Base-by-base conservation (phyloP, 1,284 basidiomycete genomes). In the Cystobasidiaceae sp. region DNA sequence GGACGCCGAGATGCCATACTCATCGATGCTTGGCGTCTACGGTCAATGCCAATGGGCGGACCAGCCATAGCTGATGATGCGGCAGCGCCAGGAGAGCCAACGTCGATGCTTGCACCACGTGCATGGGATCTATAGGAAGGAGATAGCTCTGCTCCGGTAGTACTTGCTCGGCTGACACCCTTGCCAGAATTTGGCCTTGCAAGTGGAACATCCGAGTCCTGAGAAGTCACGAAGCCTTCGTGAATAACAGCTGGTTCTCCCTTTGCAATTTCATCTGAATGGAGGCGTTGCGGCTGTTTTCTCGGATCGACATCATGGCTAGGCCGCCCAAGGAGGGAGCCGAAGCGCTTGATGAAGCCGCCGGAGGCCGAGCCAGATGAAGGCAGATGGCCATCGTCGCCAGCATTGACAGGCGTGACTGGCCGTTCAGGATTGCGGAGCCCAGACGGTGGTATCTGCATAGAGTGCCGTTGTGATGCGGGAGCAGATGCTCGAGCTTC, bases 261-360 rank as follows among this genome's bases (percentile, higher is more conserved):
- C 27, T 33, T 25, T 23, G 28, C 19, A 11, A 15, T 1, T 11
- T n/a, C 23, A 30, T n/a, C 15, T 25, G 25, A 17, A 33, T 46
- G 17, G 50, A 13, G 34, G 62, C 33, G n/a, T 51, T 48, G 59
- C 52, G 19, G 33, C 15, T 33, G 50, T 30, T 58, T 54, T 45
- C 44, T 58, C 54, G 34, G 41, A 23, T 64, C 61, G 23, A 15
- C 23, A 39, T 49, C 45, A 6, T 43, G 39, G 69, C 67, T 50
- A 3, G 71, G 68, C 1, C 72, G 67, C 27, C 74, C 74, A n/a
- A 77, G 69, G 32, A 77, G 69, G 9, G 74, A 74, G 17, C 75
- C 71, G 68, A 77, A 77, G 15, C 76, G 67, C 7, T 69, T 52
- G 4, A 71, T 74, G 65, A 77, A 72, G 19, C 64, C 68, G 39